Evolutionary conservation across 352 stramenopile genomes (phyloP), one percentile per base, ranked within the genome.

Genomic region (Globisporangium paroecandrum): DNA sequence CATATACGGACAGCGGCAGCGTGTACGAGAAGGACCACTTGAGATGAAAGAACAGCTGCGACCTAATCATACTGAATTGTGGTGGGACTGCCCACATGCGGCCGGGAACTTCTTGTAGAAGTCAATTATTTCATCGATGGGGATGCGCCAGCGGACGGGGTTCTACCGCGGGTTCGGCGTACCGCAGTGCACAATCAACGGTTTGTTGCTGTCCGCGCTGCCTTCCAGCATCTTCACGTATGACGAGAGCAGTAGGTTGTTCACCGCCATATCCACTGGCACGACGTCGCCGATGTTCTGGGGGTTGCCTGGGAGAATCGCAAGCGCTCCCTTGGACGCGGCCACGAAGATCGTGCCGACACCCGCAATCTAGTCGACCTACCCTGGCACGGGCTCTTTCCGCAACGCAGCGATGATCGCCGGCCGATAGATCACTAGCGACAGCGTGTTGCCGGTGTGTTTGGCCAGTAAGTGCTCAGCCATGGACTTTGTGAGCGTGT

Each of bases 401-500:
- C 87, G 95, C n/a, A 83, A 77, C 2, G 87, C 87, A 32, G 87
- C 87, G 58, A 96, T 92, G 68, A 96, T 96, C 9, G 89, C 94
- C 8, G 89, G 89, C 0, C 89, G 79, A 57, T 92, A 90, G 51
- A 96, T 85, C 29, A 94, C 76, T 27, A 96, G 65, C 22, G 88
- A 86, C 9, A 94, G 77, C 22, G 18, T 13, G 2, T 41, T n/a
- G 1, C 68, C 65, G 9, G 85, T 64, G 58, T 85, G 74, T 66
- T 82, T 73, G 53, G 85, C 69, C 29, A 94, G 57, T 32, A 96
- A 62, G 41, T 93, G 82, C 74, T 96, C 89, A 49, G 87, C 86
- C 82, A 96, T 95, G 18, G 86, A 92, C 73, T 97, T 95, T 69
- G 88, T 97, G 0, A 97, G 81, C 24, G 86, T 88, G 73, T 96